Evolutionary conservation across 371 early-diverging fungal genomes (phyloP), one percentile per base, ranked within the genome.

Genomic region (Lichtheimia hyalospora): DNA sequence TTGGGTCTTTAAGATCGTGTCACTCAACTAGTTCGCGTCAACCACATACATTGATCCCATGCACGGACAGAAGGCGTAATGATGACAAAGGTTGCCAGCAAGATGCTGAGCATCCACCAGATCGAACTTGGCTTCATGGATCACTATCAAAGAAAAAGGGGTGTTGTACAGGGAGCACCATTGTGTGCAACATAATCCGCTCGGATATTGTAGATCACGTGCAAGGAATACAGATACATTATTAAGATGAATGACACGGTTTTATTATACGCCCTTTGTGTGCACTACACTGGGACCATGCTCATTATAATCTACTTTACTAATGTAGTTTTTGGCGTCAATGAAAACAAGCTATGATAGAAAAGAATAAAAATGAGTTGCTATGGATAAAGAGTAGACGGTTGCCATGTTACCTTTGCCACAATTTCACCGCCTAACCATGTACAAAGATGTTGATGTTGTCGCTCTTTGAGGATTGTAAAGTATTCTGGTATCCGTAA

Each of bases 281-380:
- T 86, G 86, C 18, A 86, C 76, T 7, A 86, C 85, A 21, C 85
- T 77, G 8, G 93, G 93, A 15, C 93, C 93, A 55, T 73, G 66
- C 62, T 91, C 89, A 63, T 91, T 91, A 69, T 92, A 92, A 63
- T 92, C 93, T 20, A 87, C 88, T 81, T 90, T 92, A 54, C 84
- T 90, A 54, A 90, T 79, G 65, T 89, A 88, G 57, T 84, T 85
- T 61, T 82, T 86, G 25, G 87, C 82, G 55, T 85, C 85, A 7
- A 83, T 80, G 69, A 89, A 88, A 24, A 88, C 82, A 55, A 89
- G 79, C 84, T 87, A 67, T 34, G 6, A 7, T 3, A 5, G 6
- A 51, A 16, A 54, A 52, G 62, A 44, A 52, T 49, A 56, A 43
- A 20, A 24, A 20, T 40, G 10, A 66, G 46, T 49, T 23, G 10